These are phyloP conservation scores for Cercospora sp. DNA, from an alignment of 2,329 filamentous ascomycete species.

Conservation along the genomic window DNA sequence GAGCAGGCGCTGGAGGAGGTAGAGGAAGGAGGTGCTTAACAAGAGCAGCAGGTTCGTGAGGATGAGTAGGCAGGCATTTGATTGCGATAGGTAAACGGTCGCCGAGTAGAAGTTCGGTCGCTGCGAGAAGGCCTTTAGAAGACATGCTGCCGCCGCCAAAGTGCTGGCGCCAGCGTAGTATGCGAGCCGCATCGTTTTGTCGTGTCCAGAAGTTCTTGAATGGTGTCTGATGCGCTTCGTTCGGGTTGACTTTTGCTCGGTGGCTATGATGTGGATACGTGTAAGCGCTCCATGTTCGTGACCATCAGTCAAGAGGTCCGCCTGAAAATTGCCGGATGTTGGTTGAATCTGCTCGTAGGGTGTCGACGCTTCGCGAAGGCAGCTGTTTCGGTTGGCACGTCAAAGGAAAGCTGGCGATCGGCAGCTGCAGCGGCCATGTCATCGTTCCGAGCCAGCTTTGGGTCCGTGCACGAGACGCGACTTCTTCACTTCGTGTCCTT, in stretches of 20 bases:
- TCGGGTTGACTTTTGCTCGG: neutral
- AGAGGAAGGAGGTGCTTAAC: constrained; percentile 75
- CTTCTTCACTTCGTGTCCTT: neutral
- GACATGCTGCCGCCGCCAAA: constrained; percentile 77
- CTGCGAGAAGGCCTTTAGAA: constrained; percentile 89
- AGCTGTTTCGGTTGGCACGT: neutral
- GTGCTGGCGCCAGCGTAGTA: constrained; percentile 60
- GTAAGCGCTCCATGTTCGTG: constrained; percentile 24
- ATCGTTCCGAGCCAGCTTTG: neutral
- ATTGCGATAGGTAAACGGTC: constrained; percentile 94
- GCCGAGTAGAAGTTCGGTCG: constrained; percentile 98
- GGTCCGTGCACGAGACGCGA: neutral
- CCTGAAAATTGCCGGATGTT: neutral
- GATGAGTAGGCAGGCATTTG: constrained; percentile 92
- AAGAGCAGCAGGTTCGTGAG: constrained; percentile 88
- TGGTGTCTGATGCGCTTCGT: neutral
- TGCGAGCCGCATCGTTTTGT: constrained; percentile 33
- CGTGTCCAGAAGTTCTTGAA: neutral
- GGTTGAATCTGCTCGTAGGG: neutral
- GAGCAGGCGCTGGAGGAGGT: constrained; percentile 83
- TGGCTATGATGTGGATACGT: neutral
- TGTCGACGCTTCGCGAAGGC: neutral
- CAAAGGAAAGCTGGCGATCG: constrained; percentile 14
- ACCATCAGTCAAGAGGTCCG: constrained; percentile 34
- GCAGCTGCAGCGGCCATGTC: constrained; percentile 4